Conservation (phyloP, 2,329 filamentous ascomycete species). For the Fusarium cyanostomum region DNA sequence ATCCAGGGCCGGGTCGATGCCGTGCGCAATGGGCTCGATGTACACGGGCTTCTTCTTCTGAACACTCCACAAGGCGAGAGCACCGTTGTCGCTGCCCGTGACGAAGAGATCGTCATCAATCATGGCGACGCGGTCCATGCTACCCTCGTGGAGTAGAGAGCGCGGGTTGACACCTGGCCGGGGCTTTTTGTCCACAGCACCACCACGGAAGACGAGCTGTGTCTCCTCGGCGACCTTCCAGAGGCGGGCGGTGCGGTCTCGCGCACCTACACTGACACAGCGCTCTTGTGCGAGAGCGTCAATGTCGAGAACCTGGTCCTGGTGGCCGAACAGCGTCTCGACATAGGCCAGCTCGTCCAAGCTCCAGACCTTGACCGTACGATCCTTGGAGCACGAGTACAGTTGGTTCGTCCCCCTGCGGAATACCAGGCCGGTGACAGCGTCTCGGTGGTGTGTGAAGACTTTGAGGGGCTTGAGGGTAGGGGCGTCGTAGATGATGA, state of each 20-base stretch:
- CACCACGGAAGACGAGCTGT: conserved; percentile 93
- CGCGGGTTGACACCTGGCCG: conserved; percentile 55
- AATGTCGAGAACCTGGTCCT: conserved; percentile 87
- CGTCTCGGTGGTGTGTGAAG: conserved; percentile 91
- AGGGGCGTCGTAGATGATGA: conserved; percentile 89
- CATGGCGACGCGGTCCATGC: conserved; percentile 90
- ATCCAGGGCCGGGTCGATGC: conserved; percentile 76
- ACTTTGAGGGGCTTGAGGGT: conserved; percentile 81
- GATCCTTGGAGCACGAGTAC: conserved; percentile 89
- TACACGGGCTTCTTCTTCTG: conserved; percentile 95
- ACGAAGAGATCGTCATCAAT: conserved; percentile 90
- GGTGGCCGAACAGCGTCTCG: conserved; percentile 95
- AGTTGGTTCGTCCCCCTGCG: conserved; percentile 89
- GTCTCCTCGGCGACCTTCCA: conserved; percentile 98
- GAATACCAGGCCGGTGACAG: conserved; percentile 86
- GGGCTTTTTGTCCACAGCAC: conserved; percentile 68
- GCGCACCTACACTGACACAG: conserved; percentile 88
- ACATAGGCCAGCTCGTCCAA: conserved; percentile 92
- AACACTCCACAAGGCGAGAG: conserved; percentile 85
- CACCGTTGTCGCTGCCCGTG: conserved; percentile 92
- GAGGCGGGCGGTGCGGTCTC: conserved; percentile 88
- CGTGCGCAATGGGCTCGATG: conserved; percentile 83
- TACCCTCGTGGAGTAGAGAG: conserved; percentile 77
- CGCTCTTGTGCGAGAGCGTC: conserved; percentile 85
- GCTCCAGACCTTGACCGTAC: conserved; percentile 96